phyloP scores from a whole-genome alignment of 345 rosid genomes.

The Salix udensis region DNA sequence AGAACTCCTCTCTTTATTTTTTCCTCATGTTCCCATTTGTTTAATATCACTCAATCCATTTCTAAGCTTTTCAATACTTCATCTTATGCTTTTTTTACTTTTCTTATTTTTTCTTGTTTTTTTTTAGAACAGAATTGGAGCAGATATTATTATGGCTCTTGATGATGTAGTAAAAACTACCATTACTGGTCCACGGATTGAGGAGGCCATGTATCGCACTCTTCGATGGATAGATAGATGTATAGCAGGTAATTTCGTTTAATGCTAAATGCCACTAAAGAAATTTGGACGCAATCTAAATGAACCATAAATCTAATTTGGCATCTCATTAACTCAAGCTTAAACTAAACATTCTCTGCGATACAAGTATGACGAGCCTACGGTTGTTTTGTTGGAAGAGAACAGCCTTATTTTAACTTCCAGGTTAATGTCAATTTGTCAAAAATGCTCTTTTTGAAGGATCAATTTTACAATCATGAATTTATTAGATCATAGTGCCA shows the following conservation, averaged over 20 bases:
- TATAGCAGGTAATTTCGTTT: constrained; percentile 43
- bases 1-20: constrained; percentile 10
- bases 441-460: neutral
- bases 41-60: neutral
- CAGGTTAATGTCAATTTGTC: neutral
- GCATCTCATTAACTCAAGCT: neutral
- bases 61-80: neutral
- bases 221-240: constrained; percentile 89
- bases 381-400: constrained; percentile 6
- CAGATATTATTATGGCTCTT: constrained; percentile 86
- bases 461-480: neutral
- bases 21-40: neutral
- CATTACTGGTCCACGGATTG: constrained; percentile 71
- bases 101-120: neutral
- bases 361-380: neutral
- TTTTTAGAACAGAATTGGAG: constrained; percentile 70
- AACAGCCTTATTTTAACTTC: neutral
- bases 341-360: constrained; percentile 8
- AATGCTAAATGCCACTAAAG: neutral
- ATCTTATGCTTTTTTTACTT: neutral
- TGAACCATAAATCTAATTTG: neutral
- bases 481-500: no score
- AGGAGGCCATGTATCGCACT: constrained; percentile 83
- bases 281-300: constrained; percentile 1
- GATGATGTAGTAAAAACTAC: constrained; percentile 86